Conservation (phyloP, 371 early-diverging fungal species). For the Mortierella sp. region DNA sequence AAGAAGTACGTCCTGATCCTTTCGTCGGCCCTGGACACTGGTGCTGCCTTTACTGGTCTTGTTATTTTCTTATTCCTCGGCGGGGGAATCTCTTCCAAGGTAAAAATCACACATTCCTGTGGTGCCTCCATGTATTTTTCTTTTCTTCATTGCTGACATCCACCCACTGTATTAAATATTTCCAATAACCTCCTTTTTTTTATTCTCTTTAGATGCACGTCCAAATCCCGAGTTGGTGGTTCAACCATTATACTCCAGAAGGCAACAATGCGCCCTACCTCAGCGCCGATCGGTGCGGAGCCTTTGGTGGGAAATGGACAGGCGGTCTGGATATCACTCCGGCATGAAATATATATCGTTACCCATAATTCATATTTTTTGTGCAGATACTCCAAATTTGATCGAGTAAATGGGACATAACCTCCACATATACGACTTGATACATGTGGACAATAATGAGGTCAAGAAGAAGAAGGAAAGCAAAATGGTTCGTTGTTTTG, state of each 20-base stretch:
- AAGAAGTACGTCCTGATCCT: constrained; percentile 68
- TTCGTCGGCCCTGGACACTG: constrained; percentile 69
- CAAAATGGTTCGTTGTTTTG: too few relatives aligned
- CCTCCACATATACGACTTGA: too few relatives aligned
- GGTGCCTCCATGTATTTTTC: too few relatives aligned
- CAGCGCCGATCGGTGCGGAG: constrained; percentile 21
- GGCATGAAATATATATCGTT: too few relatives aligned
- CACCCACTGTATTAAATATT: too few relatives aligned
- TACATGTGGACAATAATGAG: too few relatives aligned
- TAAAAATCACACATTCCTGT: background rate
- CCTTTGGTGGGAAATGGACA: background rate
- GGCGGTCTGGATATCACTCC: constrained; percentile 11
- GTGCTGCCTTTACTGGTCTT: constrained; percentile 66
- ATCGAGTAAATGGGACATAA: too few relatives aligned
- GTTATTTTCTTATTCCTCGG: constrained; percentile 65
- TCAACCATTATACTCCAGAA: constrained; percentile 45
- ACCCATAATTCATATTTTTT: too few relatives aligned
- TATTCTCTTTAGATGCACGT: constrained; percentile 48
- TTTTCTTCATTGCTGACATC: too few relatives aligned
- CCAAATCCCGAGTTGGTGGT: constrained; percentile 62
- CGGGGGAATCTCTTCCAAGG: constrained; percentile 59
- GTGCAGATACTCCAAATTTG: too few relatives aligned
- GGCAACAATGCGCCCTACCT: constrained; percentile 15
- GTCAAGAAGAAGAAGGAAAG: too few relatives aligned
- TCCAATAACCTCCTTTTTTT: background rate